Base-by-base conservation (phyloP, 2,329 filamentous ascomycete species). In the Albifimbria verrucaria region DNA sequence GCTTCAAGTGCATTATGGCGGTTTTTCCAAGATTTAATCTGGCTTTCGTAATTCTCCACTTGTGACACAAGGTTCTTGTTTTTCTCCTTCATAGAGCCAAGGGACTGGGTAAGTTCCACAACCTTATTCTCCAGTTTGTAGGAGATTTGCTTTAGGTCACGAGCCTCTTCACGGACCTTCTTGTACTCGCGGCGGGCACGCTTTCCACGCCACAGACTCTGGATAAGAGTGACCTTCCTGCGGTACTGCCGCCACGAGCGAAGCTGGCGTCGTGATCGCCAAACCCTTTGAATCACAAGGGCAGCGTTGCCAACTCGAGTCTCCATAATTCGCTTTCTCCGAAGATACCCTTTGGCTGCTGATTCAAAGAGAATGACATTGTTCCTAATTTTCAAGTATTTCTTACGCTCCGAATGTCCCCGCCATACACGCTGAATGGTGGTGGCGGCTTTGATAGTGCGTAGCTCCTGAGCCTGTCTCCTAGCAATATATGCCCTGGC, bases 61-160 rank as follows among this genome's bases (percentile, higher is more conserved):
- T 97, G 92, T 32, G 83, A 87, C 62, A 89, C 80, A 56, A 99
- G 81, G 54, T 83, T 83, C 79, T 96, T 97, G 82, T 99, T 99
- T 75, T 96, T 90, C 57, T 87, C 84, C 77, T 96, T 96, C 81
- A 96, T 88, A 10, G 91, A 87, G 60, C 94, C 92, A 63, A 99
- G 75, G 48, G 88, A 90, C 72, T 99, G 94, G 1, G 94, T 99
- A 65, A 99, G 82, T 76, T 99, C 94, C 57, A 99, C 91, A 57
- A 99, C 94, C 85, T 99, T 99, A 82, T 99, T 97, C 73, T 99
- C 94, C 64, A 99, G 79, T 79, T 96, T 97, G 80, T 99, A 99
- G 2, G 94, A 97, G 62, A 99, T 99, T 73, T 97, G 93, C 80
- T 97, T 97, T 70, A 99, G 83, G 77, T 99, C 95, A 67, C 94